A percentile compares a stretch with the other conserved stretches of the same genome.
Conservation (phyloP, 371 early-diverging fungal genomes). For the Nematocida sp. region DNA sequence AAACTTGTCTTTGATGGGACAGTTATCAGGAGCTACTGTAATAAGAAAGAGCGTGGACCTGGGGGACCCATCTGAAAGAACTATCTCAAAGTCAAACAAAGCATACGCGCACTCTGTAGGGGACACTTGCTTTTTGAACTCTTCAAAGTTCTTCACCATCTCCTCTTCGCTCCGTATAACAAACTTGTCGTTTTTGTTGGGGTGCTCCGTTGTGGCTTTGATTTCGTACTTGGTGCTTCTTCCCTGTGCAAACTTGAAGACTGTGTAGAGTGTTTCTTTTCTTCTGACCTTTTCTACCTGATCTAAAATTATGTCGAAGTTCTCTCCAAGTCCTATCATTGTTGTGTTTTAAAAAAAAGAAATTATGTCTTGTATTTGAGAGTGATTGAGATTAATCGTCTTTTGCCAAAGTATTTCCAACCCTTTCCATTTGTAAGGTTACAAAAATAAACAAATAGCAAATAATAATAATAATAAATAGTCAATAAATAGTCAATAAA, state of each 20-base stretch:
- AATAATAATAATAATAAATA: too few relatives aligned
- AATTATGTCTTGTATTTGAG: too few relatives aligned
- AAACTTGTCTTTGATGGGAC: slow-evolving; percentile 51
- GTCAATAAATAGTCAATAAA: too few relatives aligned
- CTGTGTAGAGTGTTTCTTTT: slow-evolving; percentile 37
- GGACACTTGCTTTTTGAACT: slow-evolving; percentile 44
- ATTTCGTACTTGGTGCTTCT: slow-evolving; percentile 10
- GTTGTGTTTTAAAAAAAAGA: not conserved
- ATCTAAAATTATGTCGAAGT: slow-evolving; percentile 27
- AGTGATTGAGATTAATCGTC: too few relatives aligned
- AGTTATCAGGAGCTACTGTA: slow-evolving; percentile 56
- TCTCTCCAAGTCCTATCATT: slow-evolving; percentile 42
- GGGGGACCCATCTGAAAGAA: slow-evolving; percentile 46
- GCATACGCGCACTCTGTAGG: slow-evolving; percentile 53
- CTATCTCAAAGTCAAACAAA: slow-evolving; percentile 60
- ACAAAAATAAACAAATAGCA: too few relatives aligned
- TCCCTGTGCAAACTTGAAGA: slow-evolving; percentile 19
- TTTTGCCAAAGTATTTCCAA: too few relatives aligned
- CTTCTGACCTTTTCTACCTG: slow-evolving; percentile 43
- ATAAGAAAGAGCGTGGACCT: slow-evolving; percentile 56
- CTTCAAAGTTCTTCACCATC: slow-evolving; percentile 44
- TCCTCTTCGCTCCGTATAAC: slow-evolving; percentile 41
- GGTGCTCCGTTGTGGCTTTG: slow-evolving; percentile 23
- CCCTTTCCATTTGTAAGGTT: too few relatives aligned
- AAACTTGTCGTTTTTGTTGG: slow-evolving; percentile 17